These are phyloP conservation scores for Pleurozium schreberi DNA, from an alignment of 225 moss, liverwort and hornwort genomes.

Conservation along the genomic window DNA sequence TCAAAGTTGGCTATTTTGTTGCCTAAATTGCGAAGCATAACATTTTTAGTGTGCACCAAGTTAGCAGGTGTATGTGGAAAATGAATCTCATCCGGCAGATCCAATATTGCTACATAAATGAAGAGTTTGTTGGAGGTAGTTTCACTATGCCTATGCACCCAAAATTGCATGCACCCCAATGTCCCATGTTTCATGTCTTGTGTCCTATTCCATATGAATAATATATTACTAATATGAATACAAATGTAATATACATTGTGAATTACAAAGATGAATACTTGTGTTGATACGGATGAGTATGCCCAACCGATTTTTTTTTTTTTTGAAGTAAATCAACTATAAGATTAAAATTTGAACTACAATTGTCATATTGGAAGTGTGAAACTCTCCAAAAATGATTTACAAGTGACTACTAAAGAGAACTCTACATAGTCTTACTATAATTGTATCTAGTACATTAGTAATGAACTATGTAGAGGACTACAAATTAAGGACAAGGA, in stretches of 20 bases:
- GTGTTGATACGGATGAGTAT: neutral
- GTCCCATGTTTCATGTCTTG: neutral
- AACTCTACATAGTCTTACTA: accelerated
- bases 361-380: neutral
- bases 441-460: neutral
- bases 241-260: neutral
- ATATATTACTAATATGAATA: no score
- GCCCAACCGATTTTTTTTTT: accelerated
- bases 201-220: no score
- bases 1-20: slow-evolving; percentile 29
- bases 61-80: slow-evolving; percentile 68
- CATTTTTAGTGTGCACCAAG: slow-evolving; percentile 55
- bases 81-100: slow-evolving; percentile 57
- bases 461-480: accelerated
- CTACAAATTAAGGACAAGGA: neutral
- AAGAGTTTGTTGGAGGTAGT: neutral
- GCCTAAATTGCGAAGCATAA: slow-evolving; percentile 79
- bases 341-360: neutral
- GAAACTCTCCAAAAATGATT: accelerated
- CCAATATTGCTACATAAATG: slow-evolving; percentile 54
- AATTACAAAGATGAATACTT: neutral
- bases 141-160: accelerated
- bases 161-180: neutral
- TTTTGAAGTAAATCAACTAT: neutral
- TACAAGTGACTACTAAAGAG: no score